Evolutionary conservation across 2,329 filamentous ascomycete genomes (phyloP).

Genomic region (Daldinia eschscholtzii): DNA sequence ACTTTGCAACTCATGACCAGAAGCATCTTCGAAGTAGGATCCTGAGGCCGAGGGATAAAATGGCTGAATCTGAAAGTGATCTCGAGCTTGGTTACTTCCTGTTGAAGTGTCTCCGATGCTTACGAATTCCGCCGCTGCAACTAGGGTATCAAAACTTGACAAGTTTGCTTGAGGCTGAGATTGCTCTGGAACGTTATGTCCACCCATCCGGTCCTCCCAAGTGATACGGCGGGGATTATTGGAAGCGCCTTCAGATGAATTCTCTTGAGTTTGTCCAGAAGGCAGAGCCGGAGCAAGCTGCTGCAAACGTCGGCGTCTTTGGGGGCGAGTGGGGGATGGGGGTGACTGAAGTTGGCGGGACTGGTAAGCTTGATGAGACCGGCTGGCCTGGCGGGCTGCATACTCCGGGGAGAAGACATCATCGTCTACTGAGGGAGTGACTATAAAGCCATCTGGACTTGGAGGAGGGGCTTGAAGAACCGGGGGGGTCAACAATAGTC

Average conservation of each 20-base stretch:
- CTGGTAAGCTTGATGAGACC: neutral
- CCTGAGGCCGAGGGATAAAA: neutral
- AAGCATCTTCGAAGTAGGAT: neutral
- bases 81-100: neutral
- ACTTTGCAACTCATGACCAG: neutral
- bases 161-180: neutral
- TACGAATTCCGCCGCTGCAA: neutral
- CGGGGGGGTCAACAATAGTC: neutral
- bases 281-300: neutral
- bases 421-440: neutral
- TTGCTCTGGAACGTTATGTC: neutral
- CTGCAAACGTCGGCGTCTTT: neutral
- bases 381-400: neutral
- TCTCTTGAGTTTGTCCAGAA: neutral
- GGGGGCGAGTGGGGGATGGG: neutral
- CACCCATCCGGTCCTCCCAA: neutral
- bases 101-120: neutral
- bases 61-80: neutral
- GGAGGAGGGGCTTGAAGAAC: neutral
- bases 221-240: neutral
- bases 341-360: neutral
- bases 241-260: neutral
- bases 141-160: neutral
- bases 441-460: neutral
- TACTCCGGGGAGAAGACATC: neutral